Conservation (phyloP, 306 rosid species). For the Acmispon strigosus region DNA sequence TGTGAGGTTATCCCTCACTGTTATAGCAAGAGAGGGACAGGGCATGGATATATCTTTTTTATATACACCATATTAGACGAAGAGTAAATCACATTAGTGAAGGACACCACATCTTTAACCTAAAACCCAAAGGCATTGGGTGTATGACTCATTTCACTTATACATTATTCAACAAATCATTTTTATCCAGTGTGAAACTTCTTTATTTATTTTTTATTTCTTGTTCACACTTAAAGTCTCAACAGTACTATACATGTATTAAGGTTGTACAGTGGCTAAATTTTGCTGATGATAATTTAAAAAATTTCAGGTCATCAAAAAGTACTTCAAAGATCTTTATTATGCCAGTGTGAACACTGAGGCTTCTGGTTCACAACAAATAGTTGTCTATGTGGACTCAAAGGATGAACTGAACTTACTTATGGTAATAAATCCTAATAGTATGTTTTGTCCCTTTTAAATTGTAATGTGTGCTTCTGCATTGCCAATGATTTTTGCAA, state of each 20-base stretch:
- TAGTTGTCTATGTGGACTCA: slow-evolving; percentile 65
- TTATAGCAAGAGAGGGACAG: too few relatives aligned
- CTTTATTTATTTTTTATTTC: too few relatives aligned
- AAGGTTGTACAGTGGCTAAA: slow-evolving; percentile 5
- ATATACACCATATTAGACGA: too few relatives aligned
- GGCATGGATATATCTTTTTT: too few relatives aligned
- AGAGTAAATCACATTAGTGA: too few relatives aligned
- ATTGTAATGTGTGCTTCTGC: slow-evolving; percentile 4
- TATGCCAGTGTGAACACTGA: slow-evolving; percentile 45
- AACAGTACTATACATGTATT: neutral
- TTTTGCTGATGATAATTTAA: slow-evolving; percentile 25
- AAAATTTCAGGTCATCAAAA: slow-evolving; percentile 63
- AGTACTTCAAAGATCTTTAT: slow-evolving; percentile 64
- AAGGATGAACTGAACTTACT: slow-evolving; percentile 59
- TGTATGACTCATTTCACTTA: too few relatives aligned
- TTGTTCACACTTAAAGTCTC: too few relatives aligned
- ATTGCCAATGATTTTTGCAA: neutral
- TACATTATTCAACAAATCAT: too few relatives aligned
- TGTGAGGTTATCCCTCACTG: too few relatives aligned
- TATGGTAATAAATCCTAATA: slow-evolving; percentile 45
- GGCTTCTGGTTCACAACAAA: slow-evolving; percentile 39
- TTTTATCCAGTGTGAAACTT: too few relatives aligned
- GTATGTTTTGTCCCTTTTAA: neutral
- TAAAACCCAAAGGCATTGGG: too few relatives aligned
- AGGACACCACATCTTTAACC: too few relatives aligned